Conservation (phyloP, 106 monocot genomes). For the Vanilla planifolia region DNA sequence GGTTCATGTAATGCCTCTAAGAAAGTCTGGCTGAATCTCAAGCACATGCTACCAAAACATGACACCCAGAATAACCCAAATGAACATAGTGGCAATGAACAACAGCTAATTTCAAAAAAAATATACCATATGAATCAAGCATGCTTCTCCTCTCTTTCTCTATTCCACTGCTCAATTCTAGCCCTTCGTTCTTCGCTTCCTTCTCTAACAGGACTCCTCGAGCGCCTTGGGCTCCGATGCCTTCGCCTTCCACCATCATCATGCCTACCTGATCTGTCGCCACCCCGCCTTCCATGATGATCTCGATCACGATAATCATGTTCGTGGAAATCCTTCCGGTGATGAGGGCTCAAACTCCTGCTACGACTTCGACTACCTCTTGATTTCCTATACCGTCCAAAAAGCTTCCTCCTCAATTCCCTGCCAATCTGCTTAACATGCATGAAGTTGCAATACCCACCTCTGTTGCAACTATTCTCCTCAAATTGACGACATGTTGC, state of each 20-base stretch:
- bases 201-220: conserved; percentile 32
- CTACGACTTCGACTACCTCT: conserved; percentile 25
- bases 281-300: conserved; percentile 15
- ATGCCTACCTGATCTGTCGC: conserved; percentile 16
- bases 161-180: conserved; percentile 43
- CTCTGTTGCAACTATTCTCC: conserved; percentile 27
- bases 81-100: too few relatives aligned
- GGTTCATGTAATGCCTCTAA: too few relatives aligned
- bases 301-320: conserved; percentile 3
- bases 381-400: conserved; percentile 20
- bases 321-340: conserved; percentile 7
- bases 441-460: conserved; percentile 36
- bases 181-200: conserved; percentile 43
- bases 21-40: too few relatives aligned
- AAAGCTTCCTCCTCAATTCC: conserved; percentile 28
- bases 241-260: conserved; percentile 22
- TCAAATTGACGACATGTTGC: conserved; percentile 32
- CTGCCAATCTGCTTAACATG: conserved; percentile 34
- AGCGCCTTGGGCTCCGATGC: conserved; percentile 32
- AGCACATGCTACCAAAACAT: too few relatives aligned
- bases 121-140: too few relatives aligned
- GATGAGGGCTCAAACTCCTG: conserved; percentile 20
- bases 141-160: conserved; percentile 24
- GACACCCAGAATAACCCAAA: too few relatives aligned
- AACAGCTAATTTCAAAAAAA: too few relatives aligned